These are phyloP conservation scores for Lasiodiplodia sp. DNA, from an alignment of 2,329 filamentous ascomycete genomes.

Conservation along the genomic window DNA sequence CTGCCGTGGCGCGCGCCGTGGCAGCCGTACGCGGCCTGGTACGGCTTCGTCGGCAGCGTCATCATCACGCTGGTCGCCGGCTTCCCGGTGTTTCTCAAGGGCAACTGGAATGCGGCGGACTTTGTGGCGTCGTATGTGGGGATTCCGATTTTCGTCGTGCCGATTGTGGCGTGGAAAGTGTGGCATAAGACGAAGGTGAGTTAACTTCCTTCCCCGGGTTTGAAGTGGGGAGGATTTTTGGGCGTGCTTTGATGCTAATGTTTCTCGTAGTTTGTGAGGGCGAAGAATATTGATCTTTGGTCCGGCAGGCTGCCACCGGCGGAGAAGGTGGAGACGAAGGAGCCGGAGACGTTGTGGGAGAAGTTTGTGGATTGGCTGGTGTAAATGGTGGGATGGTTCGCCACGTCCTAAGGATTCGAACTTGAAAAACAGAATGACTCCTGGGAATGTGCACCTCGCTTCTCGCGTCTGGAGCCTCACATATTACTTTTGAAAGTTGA, in stretches of 20 bases:
- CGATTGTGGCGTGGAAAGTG: constrained; percentile 53
- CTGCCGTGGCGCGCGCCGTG: background rate
- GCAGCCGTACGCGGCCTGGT: constrained; percentile 14
- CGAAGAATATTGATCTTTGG: constrained; percentile 38
- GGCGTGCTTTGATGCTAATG: background rate
- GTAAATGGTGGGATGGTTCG: background rate
- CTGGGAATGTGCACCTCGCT: too few relatives aligned
- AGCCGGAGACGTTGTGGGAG: constrained; percentile 25
- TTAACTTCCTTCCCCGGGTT: too few relatives aligned
- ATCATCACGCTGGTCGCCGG: background rate
- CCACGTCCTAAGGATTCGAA: too few relatives aligned
- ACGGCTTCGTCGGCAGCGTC: background rate
- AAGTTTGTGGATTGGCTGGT: constrained; percentile 30
- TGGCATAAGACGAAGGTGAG: constrained; percentile 45
- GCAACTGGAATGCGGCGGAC: background rate
- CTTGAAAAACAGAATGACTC: too few relatives aligned
- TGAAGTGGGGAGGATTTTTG: too few relatives aligned
- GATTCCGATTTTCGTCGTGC: constrained; percentile 47
- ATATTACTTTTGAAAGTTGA: too few relatives aligned
- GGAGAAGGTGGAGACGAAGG: constrained; percentile 5
- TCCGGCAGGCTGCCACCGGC: constrained; percentile 32
- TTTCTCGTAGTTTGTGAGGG: constrained; percentile 35
- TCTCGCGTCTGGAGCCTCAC: too few relatives aligned
- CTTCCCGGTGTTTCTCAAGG: background rate
- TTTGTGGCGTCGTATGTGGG: constrained; percentile 37